Conservation (phyloP, 495 filamentous ascomycete species). For the Margaritispora aquatica region DNA sequence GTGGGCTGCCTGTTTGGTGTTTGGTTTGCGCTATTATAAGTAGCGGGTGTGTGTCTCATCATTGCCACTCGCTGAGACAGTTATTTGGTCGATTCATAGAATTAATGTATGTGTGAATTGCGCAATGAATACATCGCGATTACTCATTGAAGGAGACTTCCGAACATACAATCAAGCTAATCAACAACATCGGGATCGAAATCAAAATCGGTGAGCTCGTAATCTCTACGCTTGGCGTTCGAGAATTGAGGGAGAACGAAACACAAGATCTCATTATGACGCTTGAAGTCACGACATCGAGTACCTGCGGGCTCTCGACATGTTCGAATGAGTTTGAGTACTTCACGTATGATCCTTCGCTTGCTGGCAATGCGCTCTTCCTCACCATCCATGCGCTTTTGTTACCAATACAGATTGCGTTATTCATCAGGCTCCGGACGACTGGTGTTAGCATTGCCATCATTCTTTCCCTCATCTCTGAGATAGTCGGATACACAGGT, state of each 20-base stretch:
- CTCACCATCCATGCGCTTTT: constrained; percentile 19
- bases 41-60: too few species aligned
- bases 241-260: not conserved
- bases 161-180: not conserved
- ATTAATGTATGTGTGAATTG: not conserved
- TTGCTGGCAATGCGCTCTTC: constrained; percentile 32
- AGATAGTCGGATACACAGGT: constrained; percentile 33
- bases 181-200: too few species aligned
- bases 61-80: too few species aligned
- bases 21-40: too few species aligned
- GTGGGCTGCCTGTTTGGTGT: too few species aligned
- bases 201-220: not conserved
- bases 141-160: not conserved
- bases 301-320: not conserved
- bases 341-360: constrained; percentile 29
- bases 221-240: not conserved
- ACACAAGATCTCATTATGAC: not conserved
- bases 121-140: not conserved
- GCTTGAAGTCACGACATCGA: not conserved
- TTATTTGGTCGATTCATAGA: too few species aligned
- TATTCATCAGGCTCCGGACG: not conserved
- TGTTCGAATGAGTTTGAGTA: constrained; percentile 27
- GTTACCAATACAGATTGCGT: constrained; percentile 9
- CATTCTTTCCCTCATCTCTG: constrained; percentile 29
- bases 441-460: constrained; percentile 30